Evolutionary conservation across 164 flowering plant genomes (phyloP), one percentile per base, ranked within the genome.

Genomic region (Protea cynaroides): DNA sequence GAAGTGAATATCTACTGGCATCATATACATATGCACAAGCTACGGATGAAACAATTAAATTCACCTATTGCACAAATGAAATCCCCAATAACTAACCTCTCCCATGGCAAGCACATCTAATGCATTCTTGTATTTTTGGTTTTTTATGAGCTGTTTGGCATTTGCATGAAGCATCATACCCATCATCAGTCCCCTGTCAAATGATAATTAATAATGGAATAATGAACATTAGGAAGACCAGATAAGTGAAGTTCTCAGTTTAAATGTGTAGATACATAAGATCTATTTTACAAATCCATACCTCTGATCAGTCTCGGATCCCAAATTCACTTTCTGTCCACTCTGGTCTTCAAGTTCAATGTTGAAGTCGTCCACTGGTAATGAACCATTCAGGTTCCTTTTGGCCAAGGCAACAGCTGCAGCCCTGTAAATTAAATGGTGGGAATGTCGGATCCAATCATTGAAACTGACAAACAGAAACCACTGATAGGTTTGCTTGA

Each of bases 131-230:
- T 78, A 94, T 69, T 75, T 73, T 61, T 82, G 66, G 61, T 47
- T 78, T 51, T 68, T 76, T 3, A 94, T 81, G 14, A 94, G 77
- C 53, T 71, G 76, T 70, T 86, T 94, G 23, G 79, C 97, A 62
- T 80, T 87, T 66, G 86, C 63, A 74, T 94, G 96, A 72, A 94
- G 86, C 96, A 94, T 89, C 75, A 94, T 75, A 25, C 96, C 98
- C 98, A 86, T 90, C 97, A 90, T 90, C 54, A 84, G 74, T 22
- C 87, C 96, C 80, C 98, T 90, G 83, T 14, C 25, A 76, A 64
- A 61, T 58, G 51, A 58, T 13, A 25, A 62, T 3, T 29, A 58
- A 52, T 51, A 53, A 61, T 10, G 51, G 25, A 18, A 29, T 52
- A 1, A 15, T 55, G 13, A 4, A 24, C 25, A 23, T 60, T 36